A percentile compares a stretch with the other conserved stretches of the same genome.
phyloP scores from a whole-genome alignment of 2,329 filamentous ascomycete species.

The Arthrobotrys sphaeroides region DNA sequence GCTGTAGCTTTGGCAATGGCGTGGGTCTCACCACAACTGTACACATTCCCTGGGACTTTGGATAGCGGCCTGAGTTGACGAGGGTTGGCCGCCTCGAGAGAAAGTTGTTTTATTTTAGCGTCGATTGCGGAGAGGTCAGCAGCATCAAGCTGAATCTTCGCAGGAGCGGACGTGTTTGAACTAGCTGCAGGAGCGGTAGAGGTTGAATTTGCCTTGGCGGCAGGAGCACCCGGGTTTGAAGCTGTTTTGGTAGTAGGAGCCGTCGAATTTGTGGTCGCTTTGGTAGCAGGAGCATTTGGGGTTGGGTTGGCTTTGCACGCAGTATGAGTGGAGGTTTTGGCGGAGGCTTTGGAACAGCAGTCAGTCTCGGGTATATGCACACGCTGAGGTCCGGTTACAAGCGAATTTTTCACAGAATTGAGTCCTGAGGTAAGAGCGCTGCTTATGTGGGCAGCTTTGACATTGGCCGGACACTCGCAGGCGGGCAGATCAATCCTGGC shows the following conservation, averaged over 20 bases:
- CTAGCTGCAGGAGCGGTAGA: neutral
- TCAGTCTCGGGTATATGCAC: neutral
- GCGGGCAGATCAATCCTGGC: neutral
- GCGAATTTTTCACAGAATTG: neutral
- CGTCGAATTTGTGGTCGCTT: too few species aligned
- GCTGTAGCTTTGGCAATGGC: neutral
- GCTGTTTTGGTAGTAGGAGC: neutral
- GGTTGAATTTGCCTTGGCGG: neutral
- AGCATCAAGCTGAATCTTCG: neutral
- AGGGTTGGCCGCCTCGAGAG: conserved; percentile 35
- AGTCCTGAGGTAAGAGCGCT: neutral
- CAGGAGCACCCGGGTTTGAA: too few species aligned
- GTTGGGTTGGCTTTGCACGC: neutral
- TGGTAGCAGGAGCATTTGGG: neutral
- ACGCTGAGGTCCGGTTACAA: neutral
- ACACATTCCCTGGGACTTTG: neutral
- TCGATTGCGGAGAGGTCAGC: conserved; percentile 34
- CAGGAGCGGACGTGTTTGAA: neutral
- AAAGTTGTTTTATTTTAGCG: conserved; percentile 34
- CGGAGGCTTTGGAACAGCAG: neutral
- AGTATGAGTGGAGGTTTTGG: neutral
- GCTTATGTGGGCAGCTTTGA: neutral
- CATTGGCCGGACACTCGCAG: neutral
- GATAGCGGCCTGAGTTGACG: conserved; percentile 33
- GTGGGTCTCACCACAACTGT: neutral